Evolutionary conservation across 257 asterid genomes (phyloP), one percentile per base, ranked within the genome.

Genomic region (Knoxia roxburghii): DNA sequence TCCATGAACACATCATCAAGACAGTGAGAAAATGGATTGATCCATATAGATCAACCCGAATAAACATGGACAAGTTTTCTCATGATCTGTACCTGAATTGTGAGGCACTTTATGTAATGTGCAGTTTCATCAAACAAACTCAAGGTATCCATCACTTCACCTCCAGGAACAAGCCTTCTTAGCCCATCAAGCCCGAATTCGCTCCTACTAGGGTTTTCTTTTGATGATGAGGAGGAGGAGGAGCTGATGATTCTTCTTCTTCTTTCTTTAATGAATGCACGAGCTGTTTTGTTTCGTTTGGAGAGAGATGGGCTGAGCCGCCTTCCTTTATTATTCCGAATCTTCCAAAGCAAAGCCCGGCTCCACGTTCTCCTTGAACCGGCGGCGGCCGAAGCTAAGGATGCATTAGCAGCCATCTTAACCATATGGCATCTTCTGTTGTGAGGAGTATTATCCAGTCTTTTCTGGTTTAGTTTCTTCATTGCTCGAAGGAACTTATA

Each of bases 1-100:
- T n/a, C n/a, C n/a, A n/a, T n/a, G n/a, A n/a, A n/a, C n/a, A n/a
- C n/a, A n/a, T n/a, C n/a, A n/a, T n/a, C n/a, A n/a, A n/a, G n/a
- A n/a, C n/a, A n/a, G n/a, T n/a, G n/a, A n/a, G n/a, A n/a, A n/a
- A n/a, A n/a, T n/a, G n/a, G n/a, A n/a, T n/a, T n/a, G n/a, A n/a
- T n/a, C n/a, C 9, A 3, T 37, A 4, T 4, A 1, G 35, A 65
- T 82, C 69, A 80, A 8, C 78, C 41, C 27, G 95, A 84, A 55
- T 46, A 79, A 64, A 69, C 74, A 66, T 79, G 53, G 43, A 80
- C 86, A 29, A 90, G 74, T 49, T 63, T 77, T 68, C 76, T 79
- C 97, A 90, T 90, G 71, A 90, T 85, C 72, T 86, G 84, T 77
- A 88, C 85, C 85, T 90, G 97, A 6, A 85, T 74, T 65, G 75